A percentile compares a stretch with the other conserved stretches of the same genome.
Evolutionary conservation across 495 filamentous ascomycete species (phyloP).

Genomic region (Daldinia concentrica): DNA sequence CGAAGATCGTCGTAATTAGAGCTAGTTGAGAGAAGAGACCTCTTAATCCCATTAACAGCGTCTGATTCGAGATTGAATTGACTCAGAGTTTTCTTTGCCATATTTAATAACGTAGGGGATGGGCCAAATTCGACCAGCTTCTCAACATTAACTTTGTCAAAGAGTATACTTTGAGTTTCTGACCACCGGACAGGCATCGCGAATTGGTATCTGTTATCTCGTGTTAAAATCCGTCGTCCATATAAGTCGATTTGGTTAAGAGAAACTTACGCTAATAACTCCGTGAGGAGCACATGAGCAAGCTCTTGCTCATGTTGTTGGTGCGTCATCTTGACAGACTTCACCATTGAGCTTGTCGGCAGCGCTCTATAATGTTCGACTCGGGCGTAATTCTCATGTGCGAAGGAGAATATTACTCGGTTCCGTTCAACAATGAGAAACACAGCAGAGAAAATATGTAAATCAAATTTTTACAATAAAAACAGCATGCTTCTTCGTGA

Average conservation of each 20-base stretch:
- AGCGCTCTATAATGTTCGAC: neutral
- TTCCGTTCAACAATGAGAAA: conserved; percentile 1
- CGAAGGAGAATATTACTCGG: neutral
- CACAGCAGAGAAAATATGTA: neutral
- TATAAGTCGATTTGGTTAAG: neutral
- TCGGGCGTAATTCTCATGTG: neutral
- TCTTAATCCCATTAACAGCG: conserved; percentile 85
- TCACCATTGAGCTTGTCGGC: neutral
- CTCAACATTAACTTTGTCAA: conserved; percentile 84
- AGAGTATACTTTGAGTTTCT: conserved; percentile 91
- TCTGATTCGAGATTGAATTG: conserved; percentile 92
- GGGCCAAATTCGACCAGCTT: conserved; percentile 89
- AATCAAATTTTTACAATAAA: conserved; percentile 1
- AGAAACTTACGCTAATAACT: conserved; percentile 77
- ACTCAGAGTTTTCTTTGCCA: conserved; percentile 86
- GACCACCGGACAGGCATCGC: conserved; percentile 92
- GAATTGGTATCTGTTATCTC: conserved; percentile 67
- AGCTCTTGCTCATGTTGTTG: conserved; percentile 77
- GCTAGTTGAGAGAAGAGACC: conserved; percentile 90
- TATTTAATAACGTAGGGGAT: conserved; percentile 84
- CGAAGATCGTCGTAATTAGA: conserved; percentile 93
- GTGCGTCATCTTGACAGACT: conserved; percentile 18
- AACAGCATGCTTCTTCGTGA: neutral
- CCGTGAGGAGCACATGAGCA: conserved; percentile 86
- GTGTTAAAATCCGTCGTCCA: conserved; percentile 10